A percentile compares a stretch with the other conserved stretches of the same genome.
Conservation (phyloP, 2,329 filamentous ascomycete species). For the Tricladium varicosporioides region DNA sequence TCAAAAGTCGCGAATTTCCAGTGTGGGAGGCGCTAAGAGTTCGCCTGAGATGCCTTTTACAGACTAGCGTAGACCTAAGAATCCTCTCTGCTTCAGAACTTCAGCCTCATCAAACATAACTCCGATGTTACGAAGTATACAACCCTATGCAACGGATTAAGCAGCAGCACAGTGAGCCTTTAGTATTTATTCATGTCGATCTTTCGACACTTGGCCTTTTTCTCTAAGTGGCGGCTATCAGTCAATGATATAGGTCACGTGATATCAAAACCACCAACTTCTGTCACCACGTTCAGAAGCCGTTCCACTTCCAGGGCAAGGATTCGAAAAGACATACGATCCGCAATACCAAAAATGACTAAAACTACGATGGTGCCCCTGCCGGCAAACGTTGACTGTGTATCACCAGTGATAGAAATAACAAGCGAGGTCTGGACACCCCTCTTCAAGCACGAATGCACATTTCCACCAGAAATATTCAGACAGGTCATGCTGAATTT, state of each 20-base stretch:
- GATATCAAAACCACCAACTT: background rate
- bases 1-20: conserved; percentile 16
- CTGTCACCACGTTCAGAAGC: too few species aligned
- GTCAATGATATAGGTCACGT: too few species aligned
- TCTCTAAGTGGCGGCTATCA: too few species aligned
- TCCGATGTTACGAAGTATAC: background rate
- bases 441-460: conserved; percentile 55
- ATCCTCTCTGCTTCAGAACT: too few species aligned
- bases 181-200: too few species aligned
- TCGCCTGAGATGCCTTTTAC: conserved; percentile 8
- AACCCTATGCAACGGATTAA: too few species aligned
- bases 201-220: too few species aligned
- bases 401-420: conserved; percentile 37
- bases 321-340: too few species aligned
- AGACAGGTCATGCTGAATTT: conserved; percentile 69
- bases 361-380: background rate
- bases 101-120: background rate
- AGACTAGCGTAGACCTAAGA: conserved; percentile 1
- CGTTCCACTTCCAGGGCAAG: too few species aligned
- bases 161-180: too few species aligned
- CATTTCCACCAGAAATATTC: conserved; percentile 64
- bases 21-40: conserved; percentile 12
- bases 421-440: conserved; percentile 48
- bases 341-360: background rate
- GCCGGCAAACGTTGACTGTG: conserved; percentile 32